phyloP scores from a whole-genome alignment of 2,329 filamentous ascomycete genomes.

The Fusarium liriodendri region DNA sequence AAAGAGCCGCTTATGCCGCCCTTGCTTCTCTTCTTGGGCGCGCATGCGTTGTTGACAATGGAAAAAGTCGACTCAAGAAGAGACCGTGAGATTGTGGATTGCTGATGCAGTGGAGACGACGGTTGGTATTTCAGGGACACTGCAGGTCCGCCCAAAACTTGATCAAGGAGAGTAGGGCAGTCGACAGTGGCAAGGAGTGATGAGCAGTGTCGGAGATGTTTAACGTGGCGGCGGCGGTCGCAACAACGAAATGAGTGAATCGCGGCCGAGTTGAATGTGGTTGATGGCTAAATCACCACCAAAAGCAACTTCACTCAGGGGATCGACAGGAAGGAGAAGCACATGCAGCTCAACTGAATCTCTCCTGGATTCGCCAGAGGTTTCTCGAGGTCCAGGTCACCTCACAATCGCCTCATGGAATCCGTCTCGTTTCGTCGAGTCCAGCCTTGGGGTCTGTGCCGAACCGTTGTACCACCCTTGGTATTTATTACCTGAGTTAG shows the following conservation, averaged over 20 bases:
- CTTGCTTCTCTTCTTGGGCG: slow-evolving; percentile 4
- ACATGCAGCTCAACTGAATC: not conserved
- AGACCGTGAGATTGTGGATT: not conserved
- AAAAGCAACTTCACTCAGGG: not conserved
- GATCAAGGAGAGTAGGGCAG: not conserved
- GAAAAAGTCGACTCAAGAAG: not conserved
- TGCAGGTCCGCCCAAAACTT: not conserved
- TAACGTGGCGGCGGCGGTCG: slow-evolving; percentile 2
- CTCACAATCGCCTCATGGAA: slow-evolving; percentile 33
- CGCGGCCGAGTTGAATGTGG: not conserved
- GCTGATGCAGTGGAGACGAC: slow-evolving; percentile 3
- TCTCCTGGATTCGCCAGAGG: slow-evolving; percentile 1
- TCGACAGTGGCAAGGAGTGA: not conserved
- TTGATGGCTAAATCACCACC: not conserved
- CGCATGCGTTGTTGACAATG: slow-evolving; percentile 6
- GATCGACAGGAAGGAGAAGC: not conserved
- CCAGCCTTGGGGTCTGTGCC: not conserved
- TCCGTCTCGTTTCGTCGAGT: slow-evolving; percentile 8
- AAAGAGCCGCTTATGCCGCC: slow-evolving; percentile 7
- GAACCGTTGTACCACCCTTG: slow-evolving; percentile 18
- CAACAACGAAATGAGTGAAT: not conserved
- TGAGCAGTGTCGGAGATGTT: not conserved
- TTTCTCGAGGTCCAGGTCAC: slow-evolving; percentile 11
- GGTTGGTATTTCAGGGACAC: slow-evolving; percentile 1
- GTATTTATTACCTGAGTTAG: slow-evolving; percentile 25